A percentile compares a stretch with the other conserved stretches of the same genome.
Evolutionary conservation across 345 rosid genomes (phyloP).

Genomic region (Eucalyptus caleyi): DNA sequence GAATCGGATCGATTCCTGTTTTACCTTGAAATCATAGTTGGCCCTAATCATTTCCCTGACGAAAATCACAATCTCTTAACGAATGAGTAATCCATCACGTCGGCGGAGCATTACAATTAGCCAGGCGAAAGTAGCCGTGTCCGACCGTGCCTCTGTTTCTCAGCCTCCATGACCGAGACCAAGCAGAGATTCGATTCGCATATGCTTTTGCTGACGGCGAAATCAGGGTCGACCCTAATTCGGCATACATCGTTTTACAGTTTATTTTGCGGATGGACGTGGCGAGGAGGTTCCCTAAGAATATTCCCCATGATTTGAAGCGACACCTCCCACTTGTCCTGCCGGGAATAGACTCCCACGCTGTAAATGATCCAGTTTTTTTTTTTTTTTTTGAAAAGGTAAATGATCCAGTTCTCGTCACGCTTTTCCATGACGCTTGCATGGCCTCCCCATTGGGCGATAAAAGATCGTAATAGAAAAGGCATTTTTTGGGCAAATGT

Average conservation of each 20-base stretch:
- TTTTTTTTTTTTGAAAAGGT: too few species aligned
- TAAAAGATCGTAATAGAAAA: not conserved
- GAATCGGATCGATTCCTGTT: fast-evolving
- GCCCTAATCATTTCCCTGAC: not conserved
- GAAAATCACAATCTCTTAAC: not conserved
- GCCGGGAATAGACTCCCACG: not conserved
- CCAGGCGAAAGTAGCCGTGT: not conserved
- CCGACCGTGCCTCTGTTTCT: not conserved
- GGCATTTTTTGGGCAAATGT: not conserved
- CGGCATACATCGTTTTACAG: not conserved
- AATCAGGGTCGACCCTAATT: not conserved
- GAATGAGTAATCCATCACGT: not conserved
- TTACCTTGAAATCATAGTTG: too few species aligned
- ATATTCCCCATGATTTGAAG: not conserved
- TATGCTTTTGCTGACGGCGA: not conserved
- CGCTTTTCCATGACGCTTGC: not conserved
- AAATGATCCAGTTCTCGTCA: not conserved
- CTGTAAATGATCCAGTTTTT: not conserved
- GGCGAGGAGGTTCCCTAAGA: not conserved
- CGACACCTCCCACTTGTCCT: not conserved
- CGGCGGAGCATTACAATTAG: not conserved
- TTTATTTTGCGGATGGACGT: not conserved
- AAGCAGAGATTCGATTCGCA: not conserved
- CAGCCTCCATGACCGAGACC: not conserved
- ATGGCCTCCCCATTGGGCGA: not conserved